phyloP scores from a whole-genome alignment of 2,329 filamentous ascomycete genomes.

The Fusarium compactum region DNA sequence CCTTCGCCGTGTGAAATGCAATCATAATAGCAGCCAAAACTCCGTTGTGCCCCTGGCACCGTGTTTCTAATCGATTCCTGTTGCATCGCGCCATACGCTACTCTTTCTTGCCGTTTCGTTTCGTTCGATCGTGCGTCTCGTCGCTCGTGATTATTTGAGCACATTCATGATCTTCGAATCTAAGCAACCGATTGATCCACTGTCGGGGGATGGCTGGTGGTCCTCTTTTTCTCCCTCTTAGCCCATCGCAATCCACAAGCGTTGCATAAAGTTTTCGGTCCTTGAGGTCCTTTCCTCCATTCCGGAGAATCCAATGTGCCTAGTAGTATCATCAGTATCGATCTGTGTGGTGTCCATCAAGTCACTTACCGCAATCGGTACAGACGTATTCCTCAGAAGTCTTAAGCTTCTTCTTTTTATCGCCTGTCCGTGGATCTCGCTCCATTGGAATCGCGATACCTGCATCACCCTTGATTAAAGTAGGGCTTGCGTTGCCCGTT shows the following conservation, averaged over 20 bases:
- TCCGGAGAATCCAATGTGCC: conserved; percentile 91
- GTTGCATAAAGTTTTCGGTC: conserved; percentile 95
- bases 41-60: conserved; percentile 29
- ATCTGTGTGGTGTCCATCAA: not conserved
- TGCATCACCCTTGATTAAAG: conserved; percentile 85
- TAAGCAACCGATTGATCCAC: conserved; percentile 44
- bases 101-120: not conserved
- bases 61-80: conserved; percentile 14
- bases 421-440: conserved; percentile 76
- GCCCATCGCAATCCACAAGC: conserved; percentile 85
- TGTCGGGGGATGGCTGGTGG: conserved; percentile 35
- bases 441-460: conserved; percentile 88
- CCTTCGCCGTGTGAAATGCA: conserved; percentile 39
- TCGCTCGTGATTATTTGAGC: not conserved
- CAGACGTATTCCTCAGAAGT: conserved; percentile 90
- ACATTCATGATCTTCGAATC: not conserved
- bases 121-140: conserved; percentile 3
- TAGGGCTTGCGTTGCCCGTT: conserved; percentile 84
- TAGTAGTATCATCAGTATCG: conserved; percentile 54
- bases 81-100: not conserved
- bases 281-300: conserved; percentile 93
- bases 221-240: conserved; percentile 83
- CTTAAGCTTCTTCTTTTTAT: conserved; percentile 92
- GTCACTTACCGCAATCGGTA: conserved; percentile 81
- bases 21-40: conserved; percentile 30